phyloP scores from a whole-genome alignment of 2,329 filamentous ascomycete species.

The Hypoxylon sp. region DNA sequence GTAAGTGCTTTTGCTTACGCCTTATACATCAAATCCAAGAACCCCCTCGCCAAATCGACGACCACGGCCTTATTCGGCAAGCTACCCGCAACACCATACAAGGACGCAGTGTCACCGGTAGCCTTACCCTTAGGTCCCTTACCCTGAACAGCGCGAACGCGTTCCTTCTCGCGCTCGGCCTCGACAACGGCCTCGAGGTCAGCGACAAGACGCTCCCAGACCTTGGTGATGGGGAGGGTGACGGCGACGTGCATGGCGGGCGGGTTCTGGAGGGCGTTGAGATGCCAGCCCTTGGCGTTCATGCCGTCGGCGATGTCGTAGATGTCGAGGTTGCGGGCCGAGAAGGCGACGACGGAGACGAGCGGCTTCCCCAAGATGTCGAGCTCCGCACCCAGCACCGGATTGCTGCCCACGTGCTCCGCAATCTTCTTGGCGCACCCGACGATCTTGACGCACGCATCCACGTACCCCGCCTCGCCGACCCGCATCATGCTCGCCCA shows the following conservation, averaged over 20 bases:
- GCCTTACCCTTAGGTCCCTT: conserved; percentile 71
- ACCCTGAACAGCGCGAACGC: conserved; percentile 74
- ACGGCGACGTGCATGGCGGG: conserved; percentile 94
- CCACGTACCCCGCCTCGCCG: conserved; percentile 87
- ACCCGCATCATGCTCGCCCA: conserved; percentile 92
- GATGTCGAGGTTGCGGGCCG: conserved; percentile 82
- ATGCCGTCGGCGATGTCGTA: conserved; percentile 95
- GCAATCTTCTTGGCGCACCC: conserved; percentile 85
- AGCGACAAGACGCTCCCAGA: conserved; percentile 78
- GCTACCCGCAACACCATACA: conserved; percentile 95
- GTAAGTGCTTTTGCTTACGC: conserved; percentile 59
- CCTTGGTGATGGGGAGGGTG: conserved; percentile 83
- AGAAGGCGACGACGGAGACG: conserved; percentile 90
- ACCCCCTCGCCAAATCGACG: conserved; percentile 86
- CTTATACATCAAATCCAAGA: conserved; percentile 93
- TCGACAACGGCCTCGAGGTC: conserved; percentile 75
- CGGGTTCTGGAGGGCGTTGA: conserved; percentile 92
- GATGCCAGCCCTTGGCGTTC: conserved; percentile 86
- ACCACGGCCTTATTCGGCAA: conserved; percentile 96
- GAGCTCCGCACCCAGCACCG: conserved; percentile 75
- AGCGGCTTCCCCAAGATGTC: conserved; percentile 84
- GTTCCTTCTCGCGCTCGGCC: conserved; percentile 82
- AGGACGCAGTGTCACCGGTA: conserved; percentile 80
- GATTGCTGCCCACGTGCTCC: conserved; percentile 74
- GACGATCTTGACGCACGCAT: conserved; percentile 87